Evolutionary conservation across 202 grass and related monocot genomes (phyloP).

Genomic region (Zizania palustris): DNA sequence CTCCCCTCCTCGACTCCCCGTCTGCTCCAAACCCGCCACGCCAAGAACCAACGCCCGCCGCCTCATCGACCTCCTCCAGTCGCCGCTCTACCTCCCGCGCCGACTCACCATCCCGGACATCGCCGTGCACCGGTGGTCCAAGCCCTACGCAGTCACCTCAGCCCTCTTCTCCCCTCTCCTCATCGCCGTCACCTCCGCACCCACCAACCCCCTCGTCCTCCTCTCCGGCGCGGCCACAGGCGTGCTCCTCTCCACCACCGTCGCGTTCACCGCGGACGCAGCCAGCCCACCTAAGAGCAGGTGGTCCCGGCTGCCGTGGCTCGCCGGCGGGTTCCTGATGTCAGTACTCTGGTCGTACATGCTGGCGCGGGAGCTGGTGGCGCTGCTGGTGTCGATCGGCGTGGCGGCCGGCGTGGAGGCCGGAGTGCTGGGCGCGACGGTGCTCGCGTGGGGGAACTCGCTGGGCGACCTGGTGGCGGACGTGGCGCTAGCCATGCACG

Average conservation of each 20-base stretch:
- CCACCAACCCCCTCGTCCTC: not conserved
- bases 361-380: constrained; percentile 63
- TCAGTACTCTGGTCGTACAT: constrained; percentile 71
- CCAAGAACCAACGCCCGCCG: not conserved
- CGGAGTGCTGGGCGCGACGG: constrained; percentile 62
- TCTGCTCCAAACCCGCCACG: not conserved
- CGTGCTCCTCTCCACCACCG: not conserved
- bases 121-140: constrained; percentile 55
- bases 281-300: not conserved
- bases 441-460: constrained; percentile 94
- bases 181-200: constrained; percentile 16
- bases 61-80: constrained; percentile 25
- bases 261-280: not conserved
- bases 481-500: constrained; percentile 56
- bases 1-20: not conserved
- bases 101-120: constrained; percentile 76
- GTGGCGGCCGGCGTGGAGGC: constrained; percentile 46
- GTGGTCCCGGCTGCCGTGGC: constrained; percentile 41
- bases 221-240: constrained; percentile 1
- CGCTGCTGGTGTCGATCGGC: constrained; percentile 53
- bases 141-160: constrained; percentile 42
- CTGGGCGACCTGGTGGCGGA: constrained; percentile 67
- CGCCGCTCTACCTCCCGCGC: constrained; percentile 62
- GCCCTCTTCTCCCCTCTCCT: constrained; percentile 47
- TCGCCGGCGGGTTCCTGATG: constrained; percentile 69